Base-by-base conservation (phyloP, 345 rosid genomes). In the Euphorbia lathyris region DNA sequence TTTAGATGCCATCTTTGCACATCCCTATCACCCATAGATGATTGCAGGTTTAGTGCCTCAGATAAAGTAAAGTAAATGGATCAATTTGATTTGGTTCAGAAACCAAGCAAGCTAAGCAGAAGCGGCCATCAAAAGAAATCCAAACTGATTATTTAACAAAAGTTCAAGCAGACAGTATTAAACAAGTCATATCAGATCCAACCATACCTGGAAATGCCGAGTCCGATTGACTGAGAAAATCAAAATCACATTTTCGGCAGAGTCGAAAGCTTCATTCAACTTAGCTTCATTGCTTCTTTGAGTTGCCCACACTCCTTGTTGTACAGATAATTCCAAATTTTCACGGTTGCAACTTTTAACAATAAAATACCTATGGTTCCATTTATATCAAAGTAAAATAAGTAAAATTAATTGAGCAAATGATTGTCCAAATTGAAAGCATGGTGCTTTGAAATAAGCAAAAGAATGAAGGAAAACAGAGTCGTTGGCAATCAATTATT, bases 281-380 rank as follows among this genome's bases (percentile, higher is more conserved):
- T 95, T 95, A 51, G 98, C 83, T 83, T 92, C 99, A 78, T 95
- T 92, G 96, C 97, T 95, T 79, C 97, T 86, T 83, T 95, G 98
- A 63, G 99, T 95, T 68, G 99, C 98, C 99, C 98, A 95, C 53
- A 95, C 94, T 71, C 99, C 98, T 90, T 92, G 99, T 80, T 92
- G 99, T 58, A 90, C 99, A 73, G 98, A 92, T 66, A 92, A 76
- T 82, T 95, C 98, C 84, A 95, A 83, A 84, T 95, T 95, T 84
- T 95, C 99, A 32, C 88, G 89, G 69, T 95, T 92, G 88, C 91
- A 87, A 81, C 99, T 92, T 82, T 95, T 95, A 76, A 95, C 97
- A 76, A 92, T 91, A 72, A 95, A 95, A 80, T 95, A 95, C 97
- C 98, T 92, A 83, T 66, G 73, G 57, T 70, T 48, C 65, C 82